These are phyloP conservation scores for Phlebiopsis flavidoalba DNA, from an alignment of 768 basidiomycete species.

Conservation along the genomic window DNA sequence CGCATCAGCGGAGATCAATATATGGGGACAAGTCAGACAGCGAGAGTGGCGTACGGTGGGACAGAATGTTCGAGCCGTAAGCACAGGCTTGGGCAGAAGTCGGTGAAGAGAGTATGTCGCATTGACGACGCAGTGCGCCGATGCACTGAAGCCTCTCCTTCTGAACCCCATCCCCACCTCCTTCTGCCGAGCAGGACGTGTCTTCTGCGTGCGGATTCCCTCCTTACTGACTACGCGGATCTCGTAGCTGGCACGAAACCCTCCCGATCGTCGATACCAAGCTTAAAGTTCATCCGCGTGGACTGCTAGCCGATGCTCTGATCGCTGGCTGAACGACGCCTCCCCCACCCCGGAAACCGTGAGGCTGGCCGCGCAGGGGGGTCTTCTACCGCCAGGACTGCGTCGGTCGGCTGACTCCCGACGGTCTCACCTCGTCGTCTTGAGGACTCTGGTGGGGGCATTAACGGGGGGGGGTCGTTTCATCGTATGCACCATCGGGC, in stretches of 20 bases:
- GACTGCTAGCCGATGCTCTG: not conserved
- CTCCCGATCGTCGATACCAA: not conserved
- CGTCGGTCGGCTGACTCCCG: not conserved
- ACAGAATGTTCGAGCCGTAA: not conserved
- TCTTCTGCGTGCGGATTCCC: not conserved
- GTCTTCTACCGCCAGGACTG: not conserved
- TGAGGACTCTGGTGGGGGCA: not conserved
- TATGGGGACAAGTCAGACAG: not conserved
- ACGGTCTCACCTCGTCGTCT: not conserved
- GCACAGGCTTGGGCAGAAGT: not conserved
- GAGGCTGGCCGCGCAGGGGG: too few species aligned
- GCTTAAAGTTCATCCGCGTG: constrained; percentile 8
- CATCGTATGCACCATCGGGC: not conserved
- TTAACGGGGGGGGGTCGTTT: not conserved
- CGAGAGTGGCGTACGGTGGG: not conserved
- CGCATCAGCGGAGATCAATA: not conserved
- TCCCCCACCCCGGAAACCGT: too few species aligned
- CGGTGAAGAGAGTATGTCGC: not conserved
- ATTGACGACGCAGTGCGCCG: not conserved
- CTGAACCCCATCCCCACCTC: too few species aligned
- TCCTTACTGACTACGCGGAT: not conserved
- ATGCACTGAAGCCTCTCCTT: not conserved
- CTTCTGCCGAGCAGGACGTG: not conserved
- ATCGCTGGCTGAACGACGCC: not conserved
- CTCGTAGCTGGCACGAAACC: not conserved